phyloP scores from a whole-genome alignment of 2,329 filamentous ascomycete species.

The Ascochyta lentis region DNA sequence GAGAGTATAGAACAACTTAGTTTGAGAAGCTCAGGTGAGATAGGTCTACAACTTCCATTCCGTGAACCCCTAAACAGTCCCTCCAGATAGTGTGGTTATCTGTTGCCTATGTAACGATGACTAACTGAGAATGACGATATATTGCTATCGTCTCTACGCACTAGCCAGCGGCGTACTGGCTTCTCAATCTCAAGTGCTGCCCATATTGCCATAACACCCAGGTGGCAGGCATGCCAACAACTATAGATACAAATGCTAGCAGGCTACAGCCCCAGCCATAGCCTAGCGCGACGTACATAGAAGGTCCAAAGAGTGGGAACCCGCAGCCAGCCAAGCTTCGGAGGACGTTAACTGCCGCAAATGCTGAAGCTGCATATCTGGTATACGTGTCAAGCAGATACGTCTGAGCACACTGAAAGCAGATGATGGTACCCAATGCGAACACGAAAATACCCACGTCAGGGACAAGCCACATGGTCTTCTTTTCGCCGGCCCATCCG shows the following conservation, averaged over 20 bases:
- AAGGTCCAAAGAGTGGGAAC: conserved; percentile 47
- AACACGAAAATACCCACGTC: conserved; percentile 60
- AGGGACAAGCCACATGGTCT: conserved; percentile 59
- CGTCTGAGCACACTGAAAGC: conserved; percentile 47
- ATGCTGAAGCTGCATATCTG: conserved; percentile 49
- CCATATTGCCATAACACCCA: conserved; percentile 57
- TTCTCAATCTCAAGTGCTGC: conserved; percentile 51
- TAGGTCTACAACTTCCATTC: no score
- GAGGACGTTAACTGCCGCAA: conserved; percentile 49
- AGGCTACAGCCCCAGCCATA: conserved; percentile 45
- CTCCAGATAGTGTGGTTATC: no score
- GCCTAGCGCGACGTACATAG: conserved; percentile 41
- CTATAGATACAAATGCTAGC: conserved; percentile 30
- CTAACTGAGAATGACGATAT: no score
- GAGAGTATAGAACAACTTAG: no score
- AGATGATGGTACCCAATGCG: conserved; percentile 52
- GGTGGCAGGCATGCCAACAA: conserved; percentile 50
- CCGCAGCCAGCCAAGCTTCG: conserved; percentile 48
- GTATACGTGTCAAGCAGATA: conserved; percentile 53
- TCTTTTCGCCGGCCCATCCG: conserved; percentile 59
- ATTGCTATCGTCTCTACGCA: background rate
- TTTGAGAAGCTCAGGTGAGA: no score
- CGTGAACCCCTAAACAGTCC: no score
- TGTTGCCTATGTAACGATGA: no score
- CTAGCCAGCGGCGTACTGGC: background rate